Percentiles rank a stretch among this genome's conserved stretches.
phyloP scores from a whole-genome alignment of 192 early-diverging fungal species.

The Podila epigama region DNA sequence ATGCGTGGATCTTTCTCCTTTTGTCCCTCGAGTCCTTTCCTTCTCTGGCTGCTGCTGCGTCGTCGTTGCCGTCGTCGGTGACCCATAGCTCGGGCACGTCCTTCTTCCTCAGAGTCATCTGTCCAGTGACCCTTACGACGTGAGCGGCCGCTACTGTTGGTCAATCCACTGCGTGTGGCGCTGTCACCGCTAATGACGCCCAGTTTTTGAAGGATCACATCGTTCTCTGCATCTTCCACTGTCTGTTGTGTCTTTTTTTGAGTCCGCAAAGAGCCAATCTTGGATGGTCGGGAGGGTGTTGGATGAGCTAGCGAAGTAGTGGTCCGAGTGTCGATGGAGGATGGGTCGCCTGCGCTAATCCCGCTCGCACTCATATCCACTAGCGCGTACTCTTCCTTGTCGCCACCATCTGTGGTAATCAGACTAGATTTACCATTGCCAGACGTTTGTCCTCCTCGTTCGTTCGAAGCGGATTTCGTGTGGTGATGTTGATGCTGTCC shows the following conservation, averaged over 20 bases:
- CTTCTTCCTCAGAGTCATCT: constrained; percentile 41
- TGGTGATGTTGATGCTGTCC: not conserved
- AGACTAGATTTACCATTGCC: too few relatives aligned
- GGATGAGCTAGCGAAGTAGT: not conserved
- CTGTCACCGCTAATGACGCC: constrained; percentile 23
- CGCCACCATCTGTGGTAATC: not conserved
- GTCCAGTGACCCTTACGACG: constrained; percentile 44
- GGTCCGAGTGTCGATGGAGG: not conserved
- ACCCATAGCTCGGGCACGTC: constrained; percentile 1
- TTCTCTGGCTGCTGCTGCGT: not conserved
- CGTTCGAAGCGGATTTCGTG: not conserved
- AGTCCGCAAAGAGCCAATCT: constrained; percentile 25
- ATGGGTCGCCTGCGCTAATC: not conserved
- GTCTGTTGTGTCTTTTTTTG: constrained; percentile 7
- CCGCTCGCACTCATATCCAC: not conserved
- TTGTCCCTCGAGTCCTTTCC: not conserved
- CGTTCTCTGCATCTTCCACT: constrained; percentile 33
- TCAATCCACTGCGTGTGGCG: constrained; percentile 20
- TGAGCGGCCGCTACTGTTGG: constrained; percentile 25
- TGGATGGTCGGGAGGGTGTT: constrained; percentile 19
- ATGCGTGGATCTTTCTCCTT: constrained; percentile 9
- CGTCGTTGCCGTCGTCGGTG: not conserved
- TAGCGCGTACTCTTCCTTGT: not conserved
- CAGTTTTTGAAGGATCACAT: constrained; percentile 39
- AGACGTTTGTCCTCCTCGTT: not conserved